phyloP scores from a whole-genome alignment of 2,329 filamentous ascomycete genomes.

The Talaromyces sp. region DNA sequence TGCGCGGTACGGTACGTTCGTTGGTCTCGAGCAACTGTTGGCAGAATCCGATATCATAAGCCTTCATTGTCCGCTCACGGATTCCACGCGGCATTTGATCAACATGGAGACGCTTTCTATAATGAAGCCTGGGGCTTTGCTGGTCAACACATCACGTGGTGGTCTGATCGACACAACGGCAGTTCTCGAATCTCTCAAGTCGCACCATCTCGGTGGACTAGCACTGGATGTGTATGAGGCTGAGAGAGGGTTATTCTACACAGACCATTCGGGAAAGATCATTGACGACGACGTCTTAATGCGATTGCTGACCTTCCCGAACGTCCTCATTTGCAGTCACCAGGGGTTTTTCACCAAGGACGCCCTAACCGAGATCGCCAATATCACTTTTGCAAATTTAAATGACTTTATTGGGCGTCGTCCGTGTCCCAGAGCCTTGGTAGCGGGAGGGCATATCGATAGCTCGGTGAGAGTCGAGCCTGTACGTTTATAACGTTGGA shows the following conservation, averaged over 20 bases:
- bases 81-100: constrained; percentile 61
- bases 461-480: constrained; percentile 29
- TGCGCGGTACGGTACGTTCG: constrained; percentile 51
- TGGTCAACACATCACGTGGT: constrained; percentile 68
- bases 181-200: constrained; percentile 62
- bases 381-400: constrained; percentile 59
- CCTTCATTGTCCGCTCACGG: constrained; percentile 65
- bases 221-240: constrained; percentile 69
- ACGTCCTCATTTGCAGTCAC: constrained; percentile 65
- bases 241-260: constrained; percentile 61
- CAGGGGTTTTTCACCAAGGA: constrained; percentile 70
- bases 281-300: constrained; percentile 66
- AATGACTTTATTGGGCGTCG: constrained; percentile 32
- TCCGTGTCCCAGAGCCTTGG: constrained; percentile 33
- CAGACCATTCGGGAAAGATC: constrained; percentile 63
- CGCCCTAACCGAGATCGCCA: constrained; percentile 63
- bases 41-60: constrained; percentile 60
- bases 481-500: constrained; percentile 22
- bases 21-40: constrained; percentile 56
- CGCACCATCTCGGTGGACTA: constrained; percentile 57
- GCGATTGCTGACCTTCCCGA: constrained; percentile 66
- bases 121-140: constrained; percentile 61
- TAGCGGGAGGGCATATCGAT: constrained; percentile 32
- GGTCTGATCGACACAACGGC: constrained; percentile 61
- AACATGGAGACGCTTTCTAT: constrained; percentile 52